Conservation (phyloP, 1,284 basidiomycete genomes). For the Clitocybe nebularis region DNA sequence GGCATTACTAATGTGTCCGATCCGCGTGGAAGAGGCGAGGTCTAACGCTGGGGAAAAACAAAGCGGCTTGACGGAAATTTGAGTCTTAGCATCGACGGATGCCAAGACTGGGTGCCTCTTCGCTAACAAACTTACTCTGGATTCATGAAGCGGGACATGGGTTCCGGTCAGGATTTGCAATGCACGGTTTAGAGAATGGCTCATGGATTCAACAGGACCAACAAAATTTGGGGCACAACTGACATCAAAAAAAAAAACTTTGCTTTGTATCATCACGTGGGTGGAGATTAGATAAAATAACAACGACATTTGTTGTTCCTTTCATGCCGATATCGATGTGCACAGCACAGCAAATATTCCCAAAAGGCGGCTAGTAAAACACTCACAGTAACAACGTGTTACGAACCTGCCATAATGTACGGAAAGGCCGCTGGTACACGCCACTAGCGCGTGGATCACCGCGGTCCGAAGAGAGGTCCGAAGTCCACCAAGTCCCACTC, state of each 20-base stretch:
- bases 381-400: conserved; percentile 9
- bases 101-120: too few relatives aligned
- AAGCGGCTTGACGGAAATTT: background rate
- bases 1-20: conserved; percentile 1
- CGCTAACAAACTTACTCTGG: too few relatives aligned
- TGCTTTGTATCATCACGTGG: background rate
- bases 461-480: conserved; percentile 9
- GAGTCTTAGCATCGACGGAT: too few relatives aligned
- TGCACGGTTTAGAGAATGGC: background rate
- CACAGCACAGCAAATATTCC: too few relatives aligned
- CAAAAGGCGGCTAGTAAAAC: too few relatives aligned
- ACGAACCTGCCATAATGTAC: conserved; percentile 1
- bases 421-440: background rate
- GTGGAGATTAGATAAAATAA: background rate
- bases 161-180: background rate
- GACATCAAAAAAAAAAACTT: conserved; percentile 2
- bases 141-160: background rate
- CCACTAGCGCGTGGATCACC: conserved; percentile 8
- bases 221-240: background rate
- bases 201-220: too few relatives aligned
- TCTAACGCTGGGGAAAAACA: background rate
- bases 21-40: conserved; percentile 1
- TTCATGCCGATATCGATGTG: background rate
- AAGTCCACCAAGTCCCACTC: background rate
- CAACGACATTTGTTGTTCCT: background rate